Conservation (phyloP, 345 rosid species). For the Eucalyptus polybractea region DNA sequence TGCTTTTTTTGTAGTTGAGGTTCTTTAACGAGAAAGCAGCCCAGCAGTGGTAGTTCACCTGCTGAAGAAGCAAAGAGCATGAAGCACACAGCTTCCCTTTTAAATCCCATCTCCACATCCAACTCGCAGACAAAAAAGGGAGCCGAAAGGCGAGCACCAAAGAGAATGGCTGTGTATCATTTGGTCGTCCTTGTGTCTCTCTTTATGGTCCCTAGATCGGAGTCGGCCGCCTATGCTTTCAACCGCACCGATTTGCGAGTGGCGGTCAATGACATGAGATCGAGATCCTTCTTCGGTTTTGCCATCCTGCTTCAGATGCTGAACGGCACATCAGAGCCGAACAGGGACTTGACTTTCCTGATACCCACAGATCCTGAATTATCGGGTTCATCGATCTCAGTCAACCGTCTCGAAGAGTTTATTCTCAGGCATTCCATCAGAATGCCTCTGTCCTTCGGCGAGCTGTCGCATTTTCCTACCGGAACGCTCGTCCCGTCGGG, state of each 20-base stretch:
- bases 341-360: background rate
- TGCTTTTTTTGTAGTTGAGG: background rate
- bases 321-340: background rate
- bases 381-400: background rate
- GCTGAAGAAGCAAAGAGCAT: background rate
- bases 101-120: background rate
- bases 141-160: background rate
- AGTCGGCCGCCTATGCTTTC: background rate
- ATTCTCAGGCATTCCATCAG: background rate
- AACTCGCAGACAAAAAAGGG: background rate
- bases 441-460: background rate
- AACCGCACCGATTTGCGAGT: background rate
- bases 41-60: background rate
- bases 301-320: constrained; percentile 1
- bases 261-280: background rate
- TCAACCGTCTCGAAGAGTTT: background rate
- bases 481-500: background rate
- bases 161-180: background rate
- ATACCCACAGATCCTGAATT: background rate
- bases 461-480: background rate
- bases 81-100: background rate
- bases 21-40: background rate
- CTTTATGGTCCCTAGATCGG: background rate
- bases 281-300: background rate
- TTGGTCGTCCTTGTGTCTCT: background rate